Base-by-base conservation (phyloP, 805 yeast species). In the Ogataea neopini region DNA sequence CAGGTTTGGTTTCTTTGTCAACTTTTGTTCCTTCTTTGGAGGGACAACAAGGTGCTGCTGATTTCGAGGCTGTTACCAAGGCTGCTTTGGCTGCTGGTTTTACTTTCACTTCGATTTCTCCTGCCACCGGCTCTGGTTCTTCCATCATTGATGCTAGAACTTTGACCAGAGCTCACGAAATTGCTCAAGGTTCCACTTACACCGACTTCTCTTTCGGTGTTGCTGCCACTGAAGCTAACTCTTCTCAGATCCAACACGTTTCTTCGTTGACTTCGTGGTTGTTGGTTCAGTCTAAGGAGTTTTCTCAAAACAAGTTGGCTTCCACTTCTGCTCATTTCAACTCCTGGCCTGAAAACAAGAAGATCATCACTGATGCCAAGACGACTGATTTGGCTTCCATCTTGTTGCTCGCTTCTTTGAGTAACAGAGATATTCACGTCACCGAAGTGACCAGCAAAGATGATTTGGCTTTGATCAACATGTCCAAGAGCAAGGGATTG, bases 311-410 rank as follows among this genome's bases (percentile, higher is more conserved):
- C 59, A 84, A 84, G 61, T 87, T 91, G 38, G 76, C 91, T n/a
- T 76, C 86, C 28, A 84, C 89, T 37, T 81, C 96, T 22, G 76
- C 85, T 25, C 95, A 88, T 59, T 82, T 90, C 60, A 81, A 84
- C 53, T 72, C 80, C 29, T 91, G 97, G 97, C 96, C 96, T 44
- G 74, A 76, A 43, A 69, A 69, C 60, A 90, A 89, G 72, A 92
- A 94, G 50, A 85, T 92, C 51, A 77, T 91, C 54, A 89, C 97
- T 35, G 97, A 92, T 69, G 97, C 98, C 42, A 83, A 81, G 66
- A 84, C 92, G 20, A 87, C 97, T 33, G 92, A 89, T 61, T 75
- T 92, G 62, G 98, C 98, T n/a, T 87, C 96, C 3, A 85, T 91
- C 38, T 73, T 92, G 65, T 77, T 92, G 61, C 75, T 92, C 70